Evolutionary conservation across 345 rosid species (phyloP), one percentile per base, ranked within the genome.

Genomic region (Syzygium grande): DNA sequence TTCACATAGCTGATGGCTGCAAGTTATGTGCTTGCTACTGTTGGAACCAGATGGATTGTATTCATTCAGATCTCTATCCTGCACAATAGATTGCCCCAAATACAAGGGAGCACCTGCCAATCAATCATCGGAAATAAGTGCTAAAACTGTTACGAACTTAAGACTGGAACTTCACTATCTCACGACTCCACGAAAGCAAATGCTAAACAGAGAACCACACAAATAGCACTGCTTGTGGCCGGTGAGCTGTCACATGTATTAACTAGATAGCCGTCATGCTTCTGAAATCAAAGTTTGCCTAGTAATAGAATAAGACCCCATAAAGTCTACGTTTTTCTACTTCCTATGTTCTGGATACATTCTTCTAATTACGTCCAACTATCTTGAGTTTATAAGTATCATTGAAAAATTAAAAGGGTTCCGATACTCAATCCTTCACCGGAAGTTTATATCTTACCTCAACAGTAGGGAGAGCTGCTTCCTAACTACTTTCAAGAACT

Each of bases 21-120:
- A 97, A n/a, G 93, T 83, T 52, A 96, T 51, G 68, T 88, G 94
- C 92, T 94, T 93, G 94, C 98, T 96, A 85, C 95, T 92, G 90
- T 94, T 95, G 58, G 98, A 97, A 78, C 85, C 88, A 51, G 98
- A 93, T 86, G 96, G 98, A 88, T 86, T 91, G 85, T 95, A 97
- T 92, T 95, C 96, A 86, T 91, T 94, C 77, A 97, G 84, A 91
- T 95, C 98, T 92, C 91, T 94, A 89, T 95, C 98, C 99, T 96
- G 98, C 98, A 96, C 92, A 96, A 96, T 92, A 97, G 93, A 93
- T 88, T 95, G 97, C 96, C 94, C 99, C 96, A 96, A 92, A 96
- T 89, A 96, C 88, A 93, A 94, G 91, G 97, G 96, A 94, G 97
- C 98, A 97, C 96, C 98, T 96, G 98, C 97, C 98, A 97, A 97